These are phyloP conservation scores for Acanthamoeba sp. DNA, from an alignment of 208 protist genomes.

Conservation along the genomic window DNA sequence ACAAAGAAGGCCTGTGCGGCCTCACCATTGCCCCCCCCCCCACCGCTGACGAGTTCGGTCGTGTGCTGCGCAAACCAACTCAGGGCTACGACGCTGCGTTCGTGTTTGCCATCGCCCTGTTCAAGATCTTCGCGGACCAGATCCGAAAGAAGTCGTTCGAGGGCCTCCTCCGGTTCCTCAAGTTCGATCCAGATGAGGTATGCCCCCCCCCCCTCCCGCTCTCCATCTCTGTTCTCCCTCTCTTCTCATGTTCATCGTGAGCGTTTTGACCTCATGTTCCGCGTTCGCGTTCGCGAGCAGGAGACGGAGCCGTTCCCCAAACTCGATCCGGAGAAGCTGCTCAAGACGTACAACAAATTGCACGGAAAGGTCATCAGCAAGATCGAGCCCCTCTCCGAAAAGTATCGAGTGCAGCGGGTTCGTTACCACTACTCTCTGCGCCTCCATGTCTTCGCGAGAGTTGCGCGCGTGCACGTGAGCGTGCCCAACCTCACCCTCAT, in stretches of 20 bases:
- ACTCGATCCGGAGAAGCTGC: conserved; percentile 53
- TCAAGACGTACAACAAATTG: conserved; percentile 58
- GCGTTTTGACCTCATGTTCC: neutral
- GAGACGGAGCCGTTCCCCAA: conserved; percentile 56
- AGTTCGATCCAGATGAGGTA: conserved; percentile 67
- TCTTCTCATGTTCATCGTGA: neutral
- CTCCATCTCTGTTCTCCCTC: too few relatives aligned
- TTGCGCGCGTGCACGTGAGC: neutral
- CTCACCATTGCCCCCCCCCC: too few relatives aligned
- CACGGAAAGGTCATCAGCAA: conserved; percentile 15
- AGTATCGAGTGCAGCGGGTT: neutral
- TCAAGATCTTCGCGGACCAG: conserved; percentile 43
- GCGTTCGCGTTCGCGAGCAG: neutral
- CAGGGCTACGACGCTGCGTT: conserved; percentile 33
- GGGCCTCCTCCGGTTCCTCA: conserved; percentile 40
- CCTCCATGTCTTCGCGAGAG: neutral
- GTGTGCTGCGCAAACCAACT: too few relatives aligned
- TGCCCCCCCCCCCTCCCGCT: neutral
- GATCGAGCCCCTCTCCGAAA: conserved; percentile 35
- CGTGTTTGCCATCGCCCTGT: conserved; percentile 31
- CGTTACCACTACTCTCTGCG: neutral
- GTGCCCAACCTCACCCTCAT: too few relatives aligned
- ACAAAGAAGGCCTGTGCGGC: too few relatives aligned
- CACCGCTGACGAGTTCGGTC: too few relatives aligned
- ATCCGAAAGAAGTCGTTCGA: conserved; percentile 51